phyloP scores from a whole-genome alignment of 2,329 filamentous ascomycete genomes.

The Diaporthe citri region DNA sequence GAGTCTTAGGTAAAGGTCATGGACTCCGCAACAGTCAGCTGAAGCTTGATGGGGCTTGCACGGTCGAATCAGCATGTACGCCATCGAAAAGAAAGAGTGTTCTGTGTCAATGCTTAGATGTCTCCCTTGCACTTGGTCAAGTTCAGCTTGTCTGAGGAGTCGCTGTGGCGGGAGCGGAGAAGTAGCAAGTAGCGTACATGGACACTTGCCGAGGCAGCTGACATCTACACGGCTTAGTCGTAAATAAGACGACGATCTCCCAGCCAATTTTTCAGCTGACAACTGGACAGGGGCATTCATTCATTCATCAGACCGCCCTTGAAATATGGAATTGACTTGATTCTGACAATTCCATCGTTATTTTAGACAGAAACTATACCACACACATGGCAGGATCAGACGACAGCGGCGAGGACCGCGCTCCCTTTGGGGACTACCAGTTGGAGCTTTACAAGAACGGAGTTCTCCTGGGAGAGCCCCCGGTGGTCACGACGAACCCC shows the following conservation, averaged over 20 bases:
- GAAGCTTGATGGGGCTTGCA: background rate
- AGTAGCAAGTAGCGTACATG: background rate
- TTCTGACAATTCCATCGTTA: background rate
- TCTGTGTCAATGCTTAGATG: background rate
- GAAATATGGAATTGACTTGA: background rate
- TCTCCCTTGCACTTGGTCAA: background rate
- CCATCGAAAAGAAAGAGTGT: background rate
- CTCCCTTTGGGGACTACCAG: conserved; percentile 47
- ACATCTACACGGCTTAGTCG: background rate
- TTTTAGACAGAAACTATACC: background rate
- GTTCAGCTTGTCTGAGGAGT: conserved; percentile 1
- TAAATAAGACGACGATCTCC: background rate
- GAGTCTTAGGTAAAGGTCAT: background rate
- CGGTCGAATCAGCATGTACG: background rate
- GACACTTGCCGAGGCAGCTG: conserved; percentile 25
- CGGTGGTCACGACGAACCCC: conserved; percentile 70
- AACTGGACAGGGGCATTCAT: background rate
- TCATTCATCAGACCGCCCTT: background rate
- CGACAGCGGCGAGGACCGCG: conserved; percentile 24
- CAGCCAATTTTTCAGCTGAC: background rate
- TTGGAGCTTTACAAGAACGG: conserved; percentile 63
- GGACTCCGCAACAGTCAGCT: background rate
- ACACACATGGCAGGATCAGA: conserved; percentile 26
- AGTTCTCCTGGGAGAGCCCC: conserved; percentile 60
- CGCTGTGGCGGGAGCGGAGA: background rate